Evolutionary conservation across 2,329 filamentous ascomycete species (phyloP).

Genomic region (Colletotrichum chrysophilum): DNA sequence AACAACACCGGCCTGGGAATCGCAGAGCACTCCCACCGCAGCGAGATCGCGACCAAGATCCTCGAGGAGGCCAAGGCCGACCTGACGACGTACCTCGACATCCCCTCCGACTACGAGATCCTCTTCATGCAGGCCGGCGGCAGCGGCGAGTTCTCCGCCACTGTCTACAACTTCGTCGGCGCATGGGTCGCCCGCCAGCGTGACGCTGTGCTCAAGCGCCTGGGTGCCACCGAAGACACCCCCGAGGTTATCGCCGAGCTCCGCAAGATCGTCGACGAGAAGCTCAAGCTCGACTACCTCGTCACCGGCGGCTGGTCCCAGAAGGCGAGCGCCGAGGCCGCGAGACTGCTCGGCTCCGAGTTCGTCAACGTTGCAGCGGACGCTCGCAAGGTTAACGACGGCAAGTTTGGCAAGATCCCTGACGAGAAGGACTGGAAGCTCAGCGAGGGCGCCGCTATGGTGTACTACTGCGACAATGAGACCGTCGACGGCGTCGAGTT

Average conservation of each 20-base stretch:
- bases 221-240: conserved; percentile 49
- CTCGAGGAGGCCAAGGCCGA: conserved; percentile 79
- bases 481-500: conserved; percentile 95
- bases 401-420: conserved; percentile 88
- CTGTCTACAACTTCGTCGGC: conserved; percentile 82
- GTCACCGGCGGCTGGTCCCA: conserved; percentile 88
- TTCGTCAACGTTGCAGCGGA: conserved; percentile 83
- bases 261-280: conserved; percentile 67
- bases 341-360: conserved; percentile 76
- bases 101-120: conserved; percentile 86
- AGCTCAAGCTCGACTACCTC: conserved; percentile 86
- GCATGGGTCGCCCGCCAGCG: conserved; percentile 80
- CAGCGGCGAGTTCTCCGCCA: conserved; percentile 83
- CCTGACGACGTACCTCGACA: conserved; percentile 75
- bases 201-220: conserved; percentile 60
- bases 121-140: conserved; percentile 90
- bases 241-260: conserved; percentile 61
- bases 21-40: conserved; percentile 90
- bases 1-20: conserved; percentile 81
- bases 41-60: conserved; percentile 77
- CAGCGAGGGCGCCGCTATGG: conserved; percentile 71
- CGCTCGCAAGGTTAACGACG: conserved; percentile 66
- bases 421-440: conserved; percentile 78
- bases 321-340: conserved; percentile 86
- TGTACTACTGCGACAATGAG: conserved; percentile 95